Evolutionary conservation across 257 asterid species (phyloP).

Genomic region (Nicotiana tabacum): DNA sequence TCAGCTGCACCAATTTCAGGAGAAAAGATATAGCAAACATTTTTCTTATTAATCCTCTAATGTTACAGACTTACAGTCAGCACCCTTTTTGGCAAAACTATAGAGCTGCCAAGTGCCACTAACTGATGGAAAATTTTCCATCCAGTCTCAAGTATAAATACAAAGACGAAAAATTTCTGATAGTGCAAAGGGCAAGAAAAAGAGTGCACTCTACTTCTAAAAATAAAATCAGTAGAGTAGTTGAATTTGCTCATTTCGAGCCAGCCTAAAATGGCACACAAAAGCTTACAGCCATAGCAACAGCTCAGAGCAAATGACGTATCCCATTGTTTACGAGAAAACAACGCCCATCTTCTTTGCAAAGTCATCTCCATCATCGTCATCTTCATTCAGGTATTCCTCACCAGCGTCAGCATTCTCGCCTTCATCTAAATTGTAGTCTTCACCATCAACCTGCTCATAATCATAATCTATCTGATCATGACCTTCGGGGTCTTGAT

Average conservation of each 20-base stretch:
- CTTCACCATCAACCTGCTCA: conserved; percentile 63
- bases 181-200: conserved; percentile 23
- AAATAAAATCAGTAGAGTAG: conserved; percentile 50
- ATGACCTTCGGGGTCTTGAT: conserved; percentile 40
- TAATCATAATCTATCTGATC: conserved; percentile 49
- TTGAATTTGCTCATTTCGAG: conserved; percentile 26
- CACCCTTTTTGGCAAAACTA: conserved; percentile 6
- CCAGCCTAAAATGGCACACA: conserved; percentile 20
- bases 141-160: conserved; percentile 25
- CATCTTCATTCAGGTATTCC: conserved; percentile 62
- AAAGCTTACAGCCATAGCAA: conserved; percentile 13
- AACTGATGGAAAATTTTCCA: conserved; percentile 17
- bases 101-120: conserved; percentile 4
- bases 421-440: conserved; percentile 46
- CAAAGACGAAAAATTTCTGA: conserved; percentile 18
- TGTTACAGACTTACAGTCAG: conserved; percentile 21
- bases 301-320: not conserved
- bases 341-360: conserved; percentile 91
- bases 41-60: conserved; percentile 16
- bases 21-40: not conserved
- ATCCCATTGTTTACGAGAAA: conserved; percentile 36
- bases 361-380: conserved; percentile 63
- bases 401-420: conserved; percentile 52
- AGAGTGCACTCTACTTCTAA: conserved; percentile 35
- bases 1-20: not conserved